Evolutionary conservation across 108 stramenopile genomes (phyloP).

Genomic region (Cafeteria roenbergensis): DNA sequence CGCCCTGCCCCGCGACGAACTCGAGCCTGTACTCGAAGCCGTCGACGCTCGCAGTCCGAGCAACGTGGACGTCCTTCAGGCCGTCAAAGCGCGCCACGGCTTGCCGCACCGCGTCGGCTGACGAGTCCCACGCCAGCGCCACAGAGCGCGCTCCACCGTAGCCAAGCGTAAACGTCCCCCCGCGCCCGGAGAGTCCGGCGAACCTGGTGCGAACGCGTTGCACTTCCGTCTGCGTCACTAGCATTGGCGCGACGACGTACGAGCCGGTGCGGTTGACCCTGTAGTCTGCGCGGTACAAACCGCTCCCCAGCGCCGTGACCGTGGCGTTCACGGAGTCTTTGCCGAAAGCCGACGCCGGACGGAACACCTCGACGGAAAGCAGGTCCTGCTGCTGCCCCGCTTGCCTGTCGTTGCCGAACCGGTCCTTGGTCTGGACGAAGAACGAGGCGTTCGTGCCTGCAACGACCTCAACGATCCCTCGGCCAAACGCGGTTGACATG

Average conservation of each 20-base stretch:
- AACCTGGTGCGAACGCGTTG: constrained; percentile 42
- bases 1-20: too few species aligned
- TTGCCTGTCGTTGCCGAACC: constrained; percentile 51
- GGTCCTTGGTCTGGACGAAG: constrained; percentile 56
- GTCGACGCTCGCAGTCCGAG: too few species aligned
- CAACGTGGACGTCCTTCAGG: too few species aligned
- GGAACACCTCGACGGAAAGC: constrained; percentile 39
- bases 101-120: too few species aligned
- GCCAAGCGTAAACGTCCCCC: constrained; percentile 37
- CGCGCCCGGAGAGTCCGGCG: constrained; percentile 21
- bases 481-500: constrained; percentile 44
- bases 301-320: constrained; percentile 29
- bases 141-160: constrained; percentile 22
- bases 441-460: constrained; percentile 46
- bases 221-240: constrained; percentile 29
- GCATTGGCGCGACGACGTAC: constrained; percentile 48
- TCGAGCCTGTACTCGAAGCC: too few species aligned
- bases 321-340: constrained; percentile 25
- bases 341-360: constrained; percentile 10
- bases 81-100: too few species aligned
- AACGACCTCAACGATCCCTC: constrained; percentile 41
- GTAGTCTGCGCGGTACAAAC: constrained; percentile 45
- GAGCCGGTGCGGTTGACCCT: constrained; percentile 35
- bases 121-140: too few species aligned
- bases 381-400: constrained; percentile 27